Conservation (phyloP, 805 yeast genomes). For the Pichia paraexigua region DNA sequence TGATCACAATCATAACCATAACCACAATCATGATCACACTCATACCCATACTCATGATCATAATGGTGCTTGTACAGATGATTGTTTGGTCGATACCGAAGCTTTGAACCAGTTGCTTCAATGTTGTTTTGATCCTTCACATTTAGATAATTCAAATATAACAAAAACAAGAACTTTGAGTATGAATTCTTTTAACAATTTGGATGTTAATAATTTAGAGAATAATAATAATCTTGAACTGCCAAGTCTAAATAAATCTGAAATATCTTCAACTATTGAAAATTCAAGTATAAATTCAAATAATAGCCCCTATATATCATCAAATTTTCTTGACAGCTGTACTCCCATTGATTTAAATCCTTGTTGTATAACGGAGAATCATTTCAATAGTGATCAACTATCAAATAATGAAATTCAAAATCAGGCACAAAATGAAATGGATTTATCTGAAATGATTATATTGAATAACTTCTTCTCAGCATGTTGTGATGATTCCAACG, state of each 20-base stretch:
- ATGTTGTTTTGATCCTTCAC: conserved; percentile 14
- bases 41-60: neutral
- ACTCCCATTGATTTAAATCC: conserved; percentile 7
- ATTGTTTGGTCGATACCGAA: conserved; percentile 8
- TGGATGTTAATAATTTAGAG: no score
- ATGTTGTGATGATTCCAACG: conserved; percentile 5
- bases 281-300: conserved; percentile 8
- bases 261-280: conserved; percentile 1
- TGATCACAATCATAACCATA: neutral
- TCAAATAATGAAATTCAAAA: neutral
- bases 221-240: neutral
- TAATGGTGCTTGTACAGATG: neutral
- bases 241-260: neutral
- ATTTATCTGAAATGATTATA: conserved; percentile 8
- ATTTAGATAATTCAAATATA: neutral
- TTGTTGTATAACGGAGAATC: neutral
- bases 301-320: neutral
- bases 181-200: neutral
- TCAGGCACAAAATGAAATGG: neutral
- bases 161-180: neutral
- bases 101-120: conserved; percentile 10
- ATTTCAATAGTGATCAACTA: neutral
- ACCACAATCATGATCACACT: neutral
- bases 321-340: conserved; percentile 1
- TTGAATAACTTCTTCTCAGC: conserved; percentile 6